phyloP scores from a whole-genome alignment of 768 basidiomycete species.

The Phaffia tasmanica region DNA sequence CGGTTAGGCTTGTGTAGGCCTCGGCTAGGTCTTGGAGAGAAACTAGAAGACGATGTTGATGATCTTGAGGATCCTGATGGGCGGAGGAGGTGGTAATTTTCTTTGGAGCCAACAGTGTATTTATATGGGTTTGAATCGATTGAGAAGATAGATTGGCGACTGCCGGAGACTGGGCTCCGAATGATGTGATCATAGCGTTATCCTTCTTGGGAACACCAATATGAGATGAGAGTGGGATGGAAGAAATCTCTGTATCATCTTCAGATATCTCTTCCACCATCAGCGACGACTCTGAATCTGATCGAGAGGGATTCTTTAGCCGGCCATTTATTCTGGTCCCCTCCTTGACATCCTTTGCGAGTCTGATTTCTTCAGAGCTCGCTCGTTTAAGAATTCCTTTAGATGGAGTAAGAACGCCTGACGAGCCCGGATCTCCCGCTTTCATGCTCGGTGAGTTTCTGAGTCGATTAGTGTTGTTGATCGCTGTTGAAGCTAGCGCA shows the following conservation, averaged over 20 bases:
- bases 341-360: conserved; percentile 18
- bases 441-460: no score
- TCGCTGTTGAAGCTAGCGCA: background rate
- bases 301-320: background rate
- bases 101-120: conserved; percentile 10
- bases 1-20: conserved; percentile 15
- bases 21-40: conserved; percentile 17
- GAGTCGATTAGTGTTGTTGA: background rate
- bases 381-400: conserved; percentile 23
- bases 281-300: background rate
- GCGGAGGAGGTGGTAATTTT: background rate
- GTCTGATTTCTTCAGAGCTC: conserved; percentile 16
- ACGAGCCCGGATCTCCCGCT: background rate
- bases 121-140: conserved; percentile 12
- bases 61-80: background rate
- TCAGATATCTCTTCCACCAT: background rate
- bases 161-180: background rate
- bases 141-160: background rate
- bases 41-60: background rate
- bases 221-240: background rate
- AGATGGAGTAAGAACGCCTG: conserved; percentile 6
- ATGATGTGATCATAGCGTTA: background rate
- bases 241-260: conserved; percentile 3
- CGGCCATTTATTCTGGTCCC: conserved; percentile 22
- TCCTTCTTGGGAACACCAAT: background rate